Evolutionary conservation across 2,329 filamentous ascomycete species (phyloP).

Genomic region (Colletotrichum euphorbiae): DNA sequence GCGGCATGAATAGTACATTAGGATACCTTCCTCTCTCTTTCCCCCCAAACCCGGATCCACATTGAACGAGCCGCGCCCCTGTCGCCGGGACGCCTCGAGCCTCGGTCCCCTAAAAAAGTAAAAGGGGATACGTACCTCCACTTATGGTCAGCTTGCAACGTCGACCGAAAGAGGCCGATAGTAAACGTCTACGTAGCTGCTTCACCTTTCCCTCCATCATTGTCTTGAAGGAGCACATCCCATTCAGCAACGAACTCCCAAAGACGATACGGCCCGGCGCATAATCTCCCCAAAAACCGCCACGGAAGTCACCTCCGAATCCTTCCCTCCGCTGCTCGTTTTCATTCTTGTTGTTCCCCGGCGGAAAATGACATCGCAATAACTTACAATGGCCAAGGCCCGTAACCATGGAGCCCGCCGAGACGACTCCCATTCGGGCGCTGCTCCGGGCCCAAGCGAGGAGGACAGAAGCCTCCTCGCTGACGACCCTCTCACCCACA

Average conservation of each 20-base stretch:
- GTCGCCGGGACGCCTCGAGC: slow-evolving; percentile 26
- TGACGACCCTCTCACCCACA: slow-evolving; percentile 40
- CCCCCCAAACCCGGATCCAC: neutral
- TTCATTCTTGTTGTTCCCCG: neutral
- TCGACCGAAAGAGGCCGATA: slow-evolving; percentile 26
- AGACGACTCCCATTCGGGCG: slow-evolving; percentile 37
- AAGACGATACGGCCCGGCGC: slow-evolving; percentile 6
- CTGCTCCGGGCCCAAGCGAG: slow-evolving; percentile 34
- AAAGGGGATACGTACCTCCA: slow-evolving; percentile 25
- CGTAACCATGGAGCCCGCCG: slow-evolving; percentile 39
- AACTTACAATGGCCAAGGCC: slow-evolving; percentile 42
- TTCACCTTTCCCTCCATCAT: neutral
- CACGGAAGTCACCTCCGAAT: neutral
- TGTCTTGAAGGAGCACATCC: neutral
- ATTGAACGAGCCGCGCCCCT: slow-evolving; percentile 7
- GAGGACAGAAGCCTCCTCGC: slow-evolving; percentile 44
- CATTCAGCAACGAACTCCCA: neutral
- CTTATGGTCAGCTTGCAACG: slow-evolving; percentile 37
- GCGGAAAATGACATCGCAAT: slow-evolving; percentile 41
- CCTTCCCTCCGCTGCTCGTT: neutral
- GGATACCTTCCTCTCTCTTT: neutral
- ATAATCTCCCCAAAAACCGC: neutral
- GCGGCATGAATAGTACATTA: neutral
- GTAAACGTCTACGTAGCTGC: slow-evolving; percentile 10
- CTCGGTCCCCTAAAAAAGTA: slow-evolving; percentile 20